Evolutionary conservation across 139 green algal species (phyloP).

Genomic region (Coelastrella sp.): DNA sequence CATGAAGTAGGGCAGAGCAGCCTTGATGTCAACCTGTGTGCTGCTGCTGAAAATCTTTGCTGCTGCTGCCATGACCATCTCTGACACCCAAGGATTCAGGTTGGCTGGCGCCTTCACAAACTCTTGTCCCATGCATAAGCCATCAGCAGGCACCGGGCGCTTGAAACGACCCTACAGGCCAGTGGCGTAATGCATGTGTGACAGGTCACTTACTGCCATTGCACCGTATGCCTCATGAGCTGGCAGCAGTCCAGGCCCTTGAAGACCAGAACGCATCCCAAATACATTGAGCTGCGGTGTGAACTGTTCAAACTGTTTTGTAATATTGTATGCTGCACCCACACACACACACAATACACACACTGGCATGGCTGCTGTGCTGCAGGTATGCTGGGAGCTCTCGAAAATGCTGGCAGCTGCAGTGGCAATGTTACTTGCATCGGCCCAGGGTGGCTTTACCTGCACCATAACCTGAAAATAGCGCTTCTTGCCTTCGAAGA

Average conservation of each 20-base stretch:
- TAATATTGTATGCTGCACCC: too few species aligned
- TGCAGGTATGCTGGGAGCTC: too few species aligned
- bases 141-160: slow-evolving; percentile 30
- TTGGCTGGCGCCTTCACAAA: slow-evolving; percentile 51
- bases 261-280: too few species aligned
- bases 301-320: too few species aligned
- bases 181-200: background rate
- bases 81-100: slow-evolving; percentile 37
- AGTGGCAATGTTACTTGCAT: too few species aligned
- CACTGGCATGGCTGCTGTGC: too few species aligned
- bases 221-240: too few species aligned
- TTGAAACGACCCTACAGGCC: slow-evolving; percentile 45
- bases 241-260: too few species aligned
- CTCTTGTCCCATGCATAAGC: slow-evolving; percentile 53
- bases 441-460: background rate
- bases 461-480: slow-evolving; percentile 49
- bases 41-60: slow-evolving; percentile 48
- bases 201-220: background rate
- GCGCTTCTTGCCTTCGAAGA: slow-evolving; percentile 55
- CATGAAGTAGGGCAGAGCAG: slow-evolving; percentile 52
- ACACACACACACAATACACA: too few species aligned
- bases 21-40: slow-evolving; percentile 42
- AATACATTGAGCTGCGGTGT: too few species aligned
- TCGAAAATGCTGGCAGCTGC: too few species aligned
- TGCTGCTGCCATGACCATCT: slow-evolving; percentile 46